Evolutionary conservation across 2,329 filamentous ascomycete species (phyloP), one percentile per base, ranked within the genome.

Genomic region (Alternaria sp.): DNA sequence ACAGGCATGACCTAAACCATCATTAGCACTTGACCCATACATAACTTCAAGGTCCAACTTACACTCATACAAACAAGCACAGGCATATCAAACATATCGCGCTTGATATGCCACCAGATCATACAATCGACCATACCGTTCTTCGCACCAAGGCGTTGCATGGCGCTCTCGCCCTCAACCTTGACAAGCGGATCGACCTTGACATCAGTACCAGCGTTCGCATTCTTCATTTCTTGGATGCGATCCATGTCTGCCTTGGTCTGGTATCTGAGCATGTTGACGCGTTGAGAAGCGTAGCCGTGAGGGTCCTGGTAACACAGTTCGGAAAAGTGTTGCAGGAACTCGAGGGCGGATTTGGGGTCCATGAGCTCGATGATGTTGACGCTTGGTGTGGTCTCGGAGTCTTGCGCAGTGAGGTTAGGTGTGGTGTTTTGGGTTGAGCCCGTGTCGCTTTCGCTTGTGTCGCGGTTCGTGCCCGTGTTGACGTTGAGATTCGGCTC

Each of bases 61-160:
- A 97, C 96, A 83, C 97, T 97, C 85, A 98, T 95, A 76, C 97
- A 92, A 80, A 98, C 96, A 83, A 98, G 86, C 93, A 97, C 97
- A 21, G 96, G 96, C 80, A 98, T 97, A 82, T 98, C 95, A 83
- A 98, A 98, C 44, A 96, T 93, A 80, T 99, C 96, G 67, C 95
- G 87, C 83, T 97, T 97, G 66, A 98, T 94, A 67, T 93, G 95
- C 94, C 95, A 98, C 83, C 93, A 97, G 82, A 96, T 97, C 74
- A 92, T 93, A 83, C 94, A 97, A 77, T 97, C 92, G 61, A 98
- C 91, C 81, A 96, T 94, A 57, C 94, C 95, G 74, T 97, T 93
- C 77, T 89, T 91, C 75, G 92, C 85, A 0, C 87, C 93, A 13
- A 97, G 86, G 74, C 89, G 88, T 58, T 91, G 91, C 80, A 97